These are phyloP conservation scores for Bipolaris cookei DNA, from an alignment of 2,329 filamentous ascomycete species.

Conservation along the genomic window DNA sequence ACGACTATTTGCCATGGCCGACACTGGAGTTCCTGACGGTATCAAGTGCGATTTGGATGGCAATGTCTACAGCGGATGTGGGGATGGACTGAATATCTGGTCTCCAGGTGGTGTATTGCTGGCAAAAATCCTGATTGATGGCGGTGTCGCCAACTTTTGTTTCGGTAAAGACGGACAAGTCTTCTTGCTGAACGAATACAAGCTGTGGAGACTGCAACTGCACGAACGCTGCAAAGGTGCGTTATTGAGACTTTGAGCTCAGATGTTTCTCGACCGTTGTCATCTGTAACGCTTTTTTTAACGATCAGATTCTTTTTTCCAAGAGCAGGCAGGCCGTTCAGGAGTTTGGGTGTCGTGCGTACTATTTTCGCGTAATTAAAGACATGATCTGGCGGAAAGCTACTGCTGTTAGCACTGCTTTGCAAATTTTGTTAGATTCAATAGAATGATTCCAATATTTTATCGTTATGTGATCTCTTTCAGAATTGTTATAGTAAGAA, in stretches of 20 bases:
- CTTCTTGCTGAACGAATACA: slow-evolving; percentile 55
- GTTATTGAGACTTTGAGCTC: slow-evolving; percentile 2
- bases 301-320: not conserved
- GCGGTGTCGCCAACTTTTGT: slow-evolving; percentile 57
- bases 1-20: slow-evolving; percentile 31
- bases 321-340: not conserved
- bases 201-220: slow-evolving; percentile 23
- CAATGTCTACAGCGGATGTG: slow-evolving; percentile 61
- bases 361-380: not conserved
- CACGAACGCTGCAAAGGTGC: not conserved
- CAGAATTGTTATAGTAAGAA: too few species aligned
- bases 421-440: too few species aligned
- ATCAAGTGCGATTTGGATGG: slow-evolving; percentile 50
- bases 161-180: slow-evolving; percentile 56
- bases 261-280: not conserved
- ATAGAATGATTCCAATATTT: too few species aligned
- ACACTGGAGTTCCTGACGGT: slow-evolving; percentile 29
- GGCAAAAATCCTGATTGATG: slow-evolving; percentile 43
- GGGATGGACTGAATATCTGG: slow-evolving; percentile 59
- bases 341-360: not conserved
- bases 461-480: too few species aligned
- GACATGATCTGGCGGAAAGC: too few species aligned
- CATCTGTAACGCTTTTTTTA: not conserved
- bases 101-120: slow-evolving; percentile 52
- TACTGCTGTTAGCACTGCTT: too few species aligned